These are phyloP conservation scores for Sphagnurus paluster DNA, from an alignment of 1,284 basidiomycete genomes.

Conservation along the genomic window DNA sequence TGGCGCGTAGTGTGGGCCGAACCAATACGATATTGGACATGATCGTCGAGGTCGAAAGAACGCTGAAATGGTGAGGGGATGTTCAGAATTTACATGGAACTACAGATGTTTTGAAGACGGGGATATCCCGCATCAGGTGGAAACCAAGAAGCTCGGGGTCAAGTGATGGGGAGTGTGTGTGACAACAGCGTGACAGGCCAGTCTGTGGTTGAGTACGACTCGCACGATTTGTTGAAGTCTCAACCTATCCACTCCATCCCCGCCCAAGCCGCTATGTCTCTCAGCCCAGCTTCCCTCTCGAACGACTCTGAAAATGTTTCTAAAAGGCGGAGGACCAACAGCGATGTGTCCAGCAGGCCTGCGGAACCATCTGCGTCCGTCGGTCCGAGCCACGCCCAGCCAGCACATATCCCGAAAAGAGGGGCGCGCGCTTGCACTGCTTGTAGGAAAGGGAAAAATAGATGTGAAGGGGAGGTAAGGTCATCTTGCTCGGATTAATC, in stretches of 20 bases:
- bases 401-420: conserved; percentile 71
- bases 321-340: conserved; percentile 39
- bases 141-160: conserved; percentile 17
- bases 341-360: conserved; percentile 22
- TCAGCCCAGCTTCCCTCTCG: conserved; percentile 42
- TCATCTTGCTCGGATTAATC: conserved; percentile 31
- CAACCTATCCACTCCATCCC: conserved; percentile 18
- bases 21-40: no score
- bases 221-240: conserved; percentile 20
- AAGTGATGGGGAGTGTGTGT: conserved; percentile 34
- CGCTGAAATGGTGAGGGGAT: no score
- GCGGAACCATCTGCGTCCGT: conserved; percentile 29
- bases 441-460: conserved; percentile 89
- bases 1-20: no score
- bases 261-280: conserved; percentile 35
- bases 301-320: conserved; percentile 40
- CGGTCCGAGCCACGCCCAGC: conserved; percentile 24
- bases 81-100: background rate
- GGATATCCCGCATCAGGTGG: conserved; percentile 15
- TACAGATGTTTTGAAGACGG: no score
- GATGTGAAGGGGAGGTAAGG: conserved; percentile 85
- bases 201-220: conserved; percentile 4
- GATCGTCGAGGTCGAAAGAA: no score
- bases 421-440: conserved; percentile 79
- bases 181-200: conserved; percentile 22